These are phyloP conservation scores for Malus asiatica DNA, from an alignment of 306 rosid genomes.

Conservation along the genomic window DNA sequence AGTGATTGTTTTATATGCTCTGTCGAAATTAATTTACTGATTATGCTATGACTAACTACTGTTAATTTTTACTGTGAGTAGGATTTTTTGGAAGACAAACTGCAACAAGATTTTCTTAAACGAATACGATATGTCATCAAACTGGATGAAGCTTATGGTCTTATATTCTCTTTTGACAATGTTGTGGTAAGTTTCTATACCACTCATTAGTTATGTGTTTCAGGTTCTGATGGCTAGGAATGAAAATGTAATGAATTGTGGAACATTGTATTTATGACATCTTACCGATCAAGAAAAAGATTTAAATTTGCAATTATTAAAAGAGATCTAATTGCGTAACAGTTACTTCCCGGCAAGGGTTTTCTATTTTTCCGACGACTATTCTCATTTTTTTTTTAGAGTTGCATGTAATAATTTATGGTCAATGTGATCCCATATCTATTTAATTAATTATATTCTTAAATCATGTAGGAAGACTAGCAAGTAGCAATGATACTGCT, in stretches of 20 bases:
- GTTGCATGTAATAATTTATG: no score
- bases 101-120: slow-evolving; percentile 88
- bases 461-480: no score
- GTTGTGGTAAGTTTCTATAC: slow-evolving; percentile 62
- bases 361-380: no score
- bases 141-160: slow-evolving; percentile 98
- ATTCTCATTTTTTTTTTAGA: no score
- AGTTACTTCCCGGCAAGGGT: no score
- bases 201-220: not conserved
- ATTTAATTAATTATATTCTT: no score
- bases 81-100: slow-evolving; percentile 87
- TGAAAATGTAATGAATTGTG: not conserved
- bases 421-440: no score
- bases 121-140: slow-evolving; percentile 93
- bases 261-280: not conserved
- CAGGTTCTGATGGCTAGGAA: not conserved
- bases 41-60: slow-evolving; percentile 13
- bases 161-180: slow-evolving; percentile 88
- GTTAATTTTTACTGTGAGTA: slow-evolving; percentile 36
- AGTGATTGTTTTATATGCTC: not conserved
- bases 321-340: not conserved
- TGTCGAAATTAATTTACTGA: not conserved
- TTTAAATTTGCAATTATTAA: not conserved
- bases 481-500: no score
- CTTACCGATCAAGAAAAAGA: not conserved